Evolutionary conservation across 2,329 filamentous ascomycete genomes (phyloP).

Genomic region (Arthrobotrys sinensis): DNA sequence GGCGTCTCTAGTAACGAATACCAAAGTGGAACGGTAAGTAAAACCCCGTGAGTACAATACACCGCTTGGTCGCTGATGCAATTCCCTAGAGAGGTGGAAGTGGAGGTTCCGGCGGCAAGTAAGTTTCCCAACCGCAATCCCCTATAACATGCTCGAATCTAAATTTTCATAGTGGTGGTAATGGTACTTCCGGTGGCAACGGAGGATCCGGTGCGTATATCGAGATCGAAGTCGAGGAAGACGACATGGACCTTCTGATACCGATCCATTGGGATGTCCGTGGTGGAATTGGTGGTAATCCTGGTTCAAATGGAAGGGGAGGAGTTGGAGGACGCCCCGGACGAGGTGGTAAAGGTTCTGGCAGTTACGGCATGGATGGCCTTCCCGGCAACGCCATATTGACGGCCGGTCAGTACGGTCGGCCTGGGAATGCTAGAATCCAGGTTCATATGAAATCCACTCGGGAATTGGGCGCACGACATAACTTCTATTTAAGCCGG

Average conservation of each 20-base stretch:
- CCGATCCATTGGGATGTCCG: conserved; percentile 43
- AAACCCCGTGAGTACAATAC: not conserved
- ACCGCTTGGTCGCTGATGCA: not conserved
- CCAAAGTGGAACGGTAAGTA: conserved; percentile 33
- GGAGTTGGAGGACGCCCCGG: conserved; percentile 15
- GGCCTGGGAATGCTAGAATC: conserved; percentile 26
- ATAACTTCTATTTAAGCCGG: conserved; percentile 21
- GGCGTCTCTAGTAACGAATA: conserved; percentile 24
- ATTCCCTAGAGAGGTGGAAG: conserved; percentile 17
- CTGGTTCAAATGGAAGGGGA: conserved; percentile 21
- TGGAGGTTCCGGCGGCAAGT: conserved; percentile 37
- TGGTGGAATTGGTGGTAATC: conserved; percentile 17
- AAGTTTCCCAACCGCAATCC: not conserved
- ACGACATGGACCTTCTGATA: conserved; percentile 38
- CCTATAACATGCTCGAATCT: not conserved
- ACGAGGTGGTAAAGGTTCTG: conserved; percentile 23
- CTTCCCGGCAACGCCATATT: conserved; percentile 15
- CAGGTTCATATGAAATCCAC: conserved; percentile 40
- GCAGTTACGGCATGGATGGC: conserved; percentile 13
- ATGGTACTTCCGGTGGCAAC: conserved; percentile 34
- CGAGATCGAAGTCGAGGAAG: conserved; percentile 43
- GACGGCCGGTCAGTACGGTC: conserved; percentile 23
- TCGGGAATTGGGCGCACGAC: conserved; percentile 18
- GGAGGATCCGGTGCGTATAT: conserved; percentile 36
- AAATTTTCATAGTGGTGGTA: conserved; percentile 14